Evolutionary conservation across 1,284 basidiomycete species (phyloP).

Genomic region (Exsudoporus floridanus): DNA sequence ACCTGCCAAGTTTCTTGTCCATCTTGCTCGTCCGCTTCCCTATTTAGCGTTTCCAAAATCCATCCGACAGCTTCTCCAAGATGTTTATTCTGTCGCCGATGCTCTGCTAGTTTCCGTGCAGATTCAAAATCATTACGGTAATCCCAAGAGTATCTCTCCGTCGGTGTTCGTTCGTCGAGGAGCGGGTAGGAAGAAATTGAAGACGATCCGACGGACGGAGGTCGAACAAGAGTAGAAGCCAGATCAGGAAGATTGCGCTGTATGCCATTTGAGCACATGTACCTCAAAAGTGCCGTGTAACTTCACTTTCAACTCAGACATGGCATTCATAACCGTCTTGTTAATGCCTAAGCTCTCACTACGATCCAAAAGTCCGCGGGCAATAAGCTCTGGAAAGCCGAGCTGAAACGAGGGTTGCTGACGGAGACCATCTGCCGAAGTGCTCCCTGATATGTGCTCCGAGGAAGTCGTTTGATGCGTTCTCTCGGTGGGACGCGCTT

Average conservation of each 20-base stretch:
- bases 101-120: constrained; percentile 55
- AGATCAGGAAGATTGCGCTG: constrained; percentile 84
- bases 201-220: constrained; percentile 45
- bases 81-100: constrained; percentile 54
- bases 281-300: background rate
- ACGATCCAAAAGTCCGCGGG: constrained; percentile 68
- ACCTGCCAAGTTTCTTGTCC: constrained; percentile 41
- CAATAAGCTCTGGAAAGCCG: constrained; percentile 67
- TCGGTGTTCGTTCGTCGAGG: constrained; percentile 53
- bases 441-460: constrained; percentile 16
- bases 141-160: constrained; percentile 65
- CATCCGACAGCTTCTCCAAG: constrained; percentile 68
- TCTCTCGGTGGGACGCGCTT: constrained; percentile 34
- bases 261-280: constrained; percentile 6
- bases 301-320: constrained; percentile 68
- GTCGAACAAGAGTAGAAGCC: constrained; percentile 60
- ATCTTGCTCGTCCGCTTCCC: constrained; percentile 40
- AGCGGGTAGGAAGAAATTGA: constrained; percentile 57
- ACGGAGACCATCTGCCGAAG: constrained; percentile 36
- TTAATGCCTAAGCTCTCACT: constrained; percentile 79
- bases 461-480: constrained; percentile 29
- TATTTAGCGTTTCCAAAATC: constrained; percentile 67
- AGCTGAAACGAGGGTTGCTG: constrained; percentile 46
- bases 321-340: constrained; percentile 74
- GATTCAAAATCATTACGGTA: constrained; percentile 63